Evolutionary conservation across 768 basidiomycete genomes (phyloP).

Genomic region (Tricholoma saponaceum): DNA sequence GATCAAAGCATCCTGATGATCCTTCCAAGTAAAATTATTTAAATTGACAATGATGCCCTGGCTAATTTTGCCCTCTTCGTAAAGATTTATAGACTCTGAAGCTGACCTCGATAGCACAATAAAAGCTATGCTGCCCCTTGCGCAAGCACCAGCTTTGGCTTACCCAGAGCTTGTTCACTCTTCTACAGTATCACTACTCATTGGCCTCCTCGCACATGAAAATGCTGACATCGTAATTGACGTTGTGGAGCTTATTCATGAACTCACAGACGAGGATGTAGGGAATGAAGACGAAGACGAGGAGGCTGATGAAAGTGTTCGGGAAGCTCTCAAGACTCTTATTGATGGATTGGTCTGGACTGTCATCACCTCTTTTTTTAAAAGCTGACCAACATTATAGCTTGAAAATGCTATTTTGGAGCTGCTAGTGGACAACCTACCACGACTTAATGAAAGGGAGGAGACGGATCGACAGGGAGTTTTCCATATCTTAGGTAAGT

Average conservation of each 20-base stretch:
- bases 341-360: slow-evolving; percentile 70
- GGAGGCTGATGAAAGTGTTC: slow-evolving; percentile 57
- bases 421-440: slow-evolving; percentile 83
- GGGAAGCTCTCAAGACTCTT: slow-evolving; percentile 69
- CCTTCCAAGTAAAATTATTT: slow-evolving; percentile 67
- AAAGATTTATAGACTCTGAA: slow-evolving; percentile 98
- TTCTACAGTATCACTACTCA: slow-evolving; percentile 63
- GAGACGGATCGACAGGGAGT: slow-evolving; percentile 90
- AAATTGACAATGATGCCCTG: neutral
- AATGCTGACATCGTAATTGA: slow-evolving; percentile 98
- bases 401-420: slow-evolving; percentile 82
- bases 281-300: slow-evolving; percentile 70
- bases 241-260: slow-evolving; percentile 86
- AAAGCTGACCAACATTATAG: slow-evolving; percentile 34
- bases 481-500: slow-evolving; percentile 83
- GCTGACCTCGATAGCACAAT: slow-evolving; percentile 88
- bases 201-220: slow-evolving; percentile 90
- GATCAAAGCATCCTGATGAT: slow-evolving; percentile 92
- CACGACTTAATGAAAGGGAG: slow-evolving; percentile 85
- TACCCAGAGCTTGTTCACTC: slow-evolving; percentile 88
- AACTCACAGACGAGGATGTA: slow-evolving; percentile 95
- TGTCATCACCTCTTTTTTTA: neutral
- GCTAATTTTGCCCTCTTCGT: neutral
- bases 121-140: slow-evolving; percentile 83
- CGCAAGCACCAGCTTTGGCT: slow-evolving; percentile 76